Conservation (phyloP, 495 filamentous ascomycete genomes). For the Aspergillus ostianus region DNA sequence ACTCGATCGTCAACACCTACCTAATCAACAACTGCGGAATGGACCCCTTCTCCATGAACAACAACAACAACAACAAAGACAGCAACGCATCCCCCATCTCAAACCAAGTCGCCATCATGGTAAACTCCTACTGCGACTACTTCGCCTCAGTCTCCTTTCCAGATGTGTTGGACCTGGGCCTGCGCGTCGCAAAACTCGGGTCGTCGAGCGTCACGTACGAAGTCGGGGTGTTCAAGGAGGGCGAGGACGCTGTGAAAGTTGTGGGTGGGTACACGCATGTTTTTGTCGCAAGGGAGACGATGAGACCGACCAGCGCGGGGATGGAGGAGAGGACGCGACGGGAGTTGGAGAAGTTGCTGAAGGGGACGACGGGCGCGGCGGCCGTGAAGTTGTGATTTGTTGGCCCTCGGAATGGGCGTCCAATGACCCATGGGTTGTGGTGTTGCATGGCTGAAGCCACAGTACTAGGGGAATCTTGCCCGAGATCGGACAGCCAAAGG, state of each 20-base stretch:
- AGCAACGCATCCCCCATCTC: neutral
- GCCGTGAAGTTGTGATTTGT: conserved; percentile 9
- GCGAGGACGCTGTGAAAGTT: conserved; percentile 70
- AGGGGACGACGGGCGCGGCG: conserved; percentile 24
- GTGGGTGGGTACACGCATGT: conserved; percentile 89
- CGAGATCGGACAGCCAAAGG: too few relatives aligned
- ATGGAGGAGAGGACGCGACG: conserved; percentile 45
- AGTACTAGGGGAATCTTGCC: too few relatives aligned
- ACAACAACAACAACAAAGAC: conserved; percentile 5
- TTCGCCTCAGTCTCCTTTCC: conserved; percentile 84
- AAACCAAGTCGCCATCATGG: conserved; percentile 73
- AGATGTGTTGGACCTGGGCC: conserved; percentile 72
- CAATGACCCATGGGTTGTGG: too few relatives aligned
- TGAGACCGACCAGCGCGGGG: conserved; percentile 55
- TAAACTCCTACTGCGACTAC: conserved; percentile 79
- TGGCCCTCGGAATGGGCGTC: neutral
- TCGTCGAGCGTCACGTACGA: conserved; percentile 92
- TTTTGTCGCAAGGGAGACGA: conserved; percentile 73
- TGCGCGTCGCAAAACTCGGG: conserved; percentile 80
- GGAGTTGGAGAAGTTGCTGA: conserved; percentile 49
- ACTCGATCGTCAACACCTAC: conserved; percentile 89
- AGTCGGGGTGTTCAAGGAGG: conserved; percentile 79
- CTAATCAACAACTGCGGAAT: conserved; percentile 78
- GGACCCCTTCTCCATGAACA: conserved; percentile 57
- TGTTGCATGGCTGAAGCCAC: too few relatives aligned